Percentiles rank a stretch among this genome's conserved stretches.
phyloP scores from a whole-genome alignment of 1,284 basidiomycete species.

The Heterobasidion annosum region DNA sequence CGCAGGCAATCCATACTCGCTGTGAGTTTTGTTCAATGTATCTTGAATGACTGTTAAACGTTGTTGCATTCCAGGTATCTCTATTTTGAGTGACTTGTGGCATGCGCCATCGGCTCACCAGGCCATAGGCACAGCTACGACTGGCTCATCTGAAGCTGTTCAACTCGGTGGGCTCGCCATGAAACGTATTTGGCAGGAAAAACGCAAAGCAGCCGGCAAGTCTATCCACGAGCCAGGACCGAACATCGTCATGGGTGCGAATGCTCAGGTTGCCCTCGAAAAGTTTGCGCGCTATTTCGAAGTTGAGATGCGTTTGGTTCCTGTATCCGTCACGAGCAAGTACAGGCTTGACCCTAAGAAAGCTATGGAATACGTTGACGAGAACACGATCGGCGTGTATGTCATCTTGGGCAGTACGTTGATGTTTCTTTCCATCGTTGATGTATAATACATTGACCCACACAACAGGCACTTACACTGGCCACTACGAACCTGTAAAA shows the following conservation, averaged over 20 bases:
- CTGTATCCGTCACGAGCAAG: constrained; percentile 64
- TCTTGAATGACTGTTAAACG: neutral
- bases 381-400: constrained; percentile 84
- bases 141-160: constrained; percentile 89
- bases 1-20: constrained; percentile 35
- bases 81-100: constrained; percentile 91
- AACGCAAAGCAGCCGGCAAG: constrained; percentile 81
- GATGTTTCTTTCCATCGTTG: constrained; percentile 1
- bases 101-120: constrained; percentile 69
- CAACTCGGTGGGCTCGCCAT: constrained; percentile 92
- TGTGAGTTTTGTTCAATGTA: constrained; percentile 49
- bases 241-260: constrained; percentile 32
- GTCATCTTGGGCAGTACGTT: constrained; percentile 65
- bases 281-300: constrained; percentile 93
- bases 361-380: constrained; percentile 84
- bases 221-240: constrained; percentile 76
- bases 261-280: constrained; percentile 42
- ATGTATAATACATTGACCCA: neutral
- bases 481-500: constrained; percentile 88
- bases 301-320: constrained; percentile 78
- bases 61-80: constrained; percentile 52
- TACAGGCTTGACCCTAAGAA: constrained; percentile 82
- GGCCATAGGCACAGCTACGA: constrained; percentile 88
- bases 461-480: constrained; percentile 73
- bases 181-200: constrained; percentile 91